These are phyloP conservation scores for Dictyostelium intermedium DNA, from an alignment of 78 protist species.

Conservation along the genomic window DNA sequence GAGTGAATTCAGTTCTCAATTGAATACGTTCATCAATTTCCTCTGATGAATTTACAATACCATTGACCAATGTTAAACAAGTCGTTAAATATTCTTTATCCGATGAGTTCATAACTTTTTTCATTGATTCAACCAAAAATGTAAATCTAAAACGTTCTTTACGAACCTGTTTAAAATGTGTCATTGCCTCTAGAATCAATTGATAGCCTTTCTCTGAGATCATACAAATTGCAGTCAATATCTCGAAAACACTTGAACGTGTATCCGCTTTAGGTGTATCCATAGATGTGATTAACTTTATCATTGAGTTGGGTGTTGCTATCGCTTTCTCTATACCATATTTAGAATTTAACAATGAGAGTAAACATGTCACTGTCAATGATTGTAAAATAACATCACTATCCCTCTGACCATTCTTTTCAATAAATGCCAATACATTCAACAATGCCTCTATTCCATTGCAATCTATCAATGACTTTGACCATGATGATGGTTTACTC, in stretches of 20 bases:
- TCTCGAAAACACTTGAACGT: slow-evolving; percentile 36
- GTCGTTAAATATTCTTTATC: slow-evolving; percentile 54
- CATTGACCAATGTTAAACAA: slow-evolving; percentile 43
- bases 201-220: slow-evolving; percentile 46
- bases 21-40: slow-evolving; percentile 67
- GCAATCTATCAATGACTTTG: slow-evolving; percentile 37
- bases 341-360: slow-evolving; percentile 54
- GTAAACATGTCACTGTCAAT: slow-evolving; percentile 41
- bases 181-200: slow-evolving; percentile 45
- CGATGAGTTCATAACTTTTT: background rate
- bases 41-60: slow-evolving; percentile 41
- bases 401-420: slow-evolving; percentile 10
- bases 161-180: slow-evolving; percentile 26
- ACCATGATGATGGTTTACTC: slow-evolving; percentile 38
- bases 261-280: slow-evolving; percentile 57
- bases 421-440: slow-evolving; percentile 34
- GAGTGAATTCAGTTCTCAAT: slow-evolving; percentile 23
- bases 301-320: slow-evolving; percentile 37
- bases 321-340: slow-evolving; percentile 56
- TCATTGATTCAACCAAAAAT: slow-evolving; percentile 54
- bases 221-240: slow-evolving; percentile 44
- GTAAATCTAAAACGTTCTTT: slow-evolving; percentile 46
- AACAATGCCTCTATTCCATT: slow-evolving; percentile 40
- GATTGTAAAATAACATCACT: slow-evolving; percentile 49
- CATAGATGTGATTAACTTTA: slow-evolving; percentile 15